A percentile compares a stretch with the other conserved stretches of the same genome.
Conservation (phyloP, 2,329 filamentous ascomycete genomes). For the Colletotrichum camelliae region DNA sequence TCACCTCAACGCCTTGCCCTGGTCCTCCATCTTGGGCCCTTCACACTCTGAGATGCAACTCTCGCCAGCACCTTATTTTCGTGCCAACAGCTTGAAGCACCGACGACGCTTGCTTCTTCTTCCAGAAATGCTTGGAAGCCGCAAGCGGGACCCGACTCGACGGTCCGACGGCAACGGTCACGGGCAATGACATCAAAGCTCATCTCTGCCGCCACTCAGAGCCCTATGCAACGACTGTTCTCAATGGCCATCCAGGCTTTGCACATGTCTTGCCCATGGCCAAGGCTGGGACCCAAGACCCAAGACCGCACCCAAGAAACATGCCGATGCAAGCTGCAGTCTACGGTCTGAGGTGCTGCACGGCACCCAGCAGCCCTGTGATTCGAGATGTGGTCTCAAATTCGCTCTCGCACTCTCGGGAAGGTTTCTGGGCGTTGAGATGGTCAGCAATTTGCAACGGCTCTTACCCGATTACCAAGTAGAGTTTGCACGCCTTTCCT, state of each 20-base stretch:
- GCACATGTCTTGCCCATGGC: not conserved
- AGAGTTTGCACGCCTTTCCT: not conserved
- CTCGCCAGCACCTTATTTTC: not conserved
- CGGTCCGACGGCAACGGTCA: conserved; percentile 3
- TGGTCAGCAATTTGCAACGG: not conserved
- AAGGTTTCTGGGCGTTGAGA: not conserved
- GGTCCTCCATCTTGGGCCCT: not conserved
- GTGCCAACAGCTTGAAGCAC: not conserved
- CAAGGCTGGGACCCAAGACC: not conserved
- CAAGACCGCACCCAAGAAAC: not conserved
- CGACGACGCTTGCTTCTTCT: not conserved
- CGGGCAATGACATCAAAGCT: not conserved
- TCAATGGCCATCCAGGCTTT: not conserved
- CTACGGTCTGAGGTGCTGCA: not conserved
- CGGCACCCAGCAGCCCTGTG: not conserved
- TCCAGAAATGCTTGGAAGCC: conserved; percentile 15
- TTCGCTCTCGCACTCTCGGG: not conserved
- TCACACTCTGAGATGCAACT: not conserved
- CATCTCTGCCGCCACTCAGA: not conserved
- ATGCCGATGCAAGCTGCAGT: not conserved
- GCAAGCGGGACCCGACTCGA: not conserved
- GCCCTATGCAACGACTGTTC: not conserved
- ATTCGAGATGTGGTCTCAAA: not conserved
- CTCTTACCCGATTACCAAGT: not conserved
- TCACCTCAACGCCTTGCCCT: not conserved